These are phyloP conservation scores for Candida frijolesensis DNA, from an alignment of 1,139 yeast genomes.

Conservation along the genomic window DNA sequence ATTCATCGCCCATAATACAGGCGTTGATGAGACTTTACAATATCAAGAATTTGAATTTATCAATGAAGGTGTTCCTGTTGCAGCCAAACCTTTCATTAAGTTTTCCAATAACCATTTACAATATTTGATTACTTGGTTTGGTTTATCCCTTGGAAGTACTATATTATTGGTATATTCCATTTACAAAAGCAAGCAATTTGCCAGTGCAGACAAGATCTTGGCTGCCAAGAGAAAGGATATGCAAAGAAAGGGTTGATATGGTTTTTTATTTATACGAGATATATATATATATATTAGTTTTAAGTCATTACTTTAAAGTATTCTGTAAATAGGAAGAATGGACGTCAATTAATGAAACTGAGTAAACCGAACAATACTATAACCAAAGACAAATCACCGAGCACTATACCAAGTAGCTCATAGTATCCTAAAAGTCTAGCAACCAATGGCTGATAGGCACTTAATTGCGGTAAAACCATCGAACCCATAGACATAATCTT, in stretches of 20 bases:
- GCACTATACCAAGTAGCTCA: slow-evolving; percentile 38
- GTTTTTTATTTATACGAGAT: background rate
- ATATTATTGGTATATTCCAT: slow-evolving; percentile 52
- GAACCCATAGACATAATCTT: slow-evolving; percentile 36
- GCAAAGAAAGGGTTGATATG: slow-evolving; percentile 20
- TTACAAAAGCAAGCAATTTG: slow-evolving; percentile 32
- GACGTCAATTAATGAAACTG: slow-evolving; percentile 23
- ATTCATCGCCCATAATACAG: slow-evolving; percentile 20
- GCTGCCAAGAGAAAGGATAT: slow-evolving; percentile 45
- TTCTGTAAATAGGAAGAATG: background rate
- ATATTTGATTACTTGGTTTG: slow-evolving; percentile 94
- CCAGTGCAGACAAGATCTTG: slow-evolving; percentile 43
- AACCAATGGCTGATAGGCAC: slow-evolving; percentile 31
- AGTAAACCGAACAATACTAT: slow-evolving; percentile 43
- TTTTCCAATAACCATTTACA: slow-evolving; percentile 89
- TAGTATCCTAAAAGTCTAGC: slow-evolving; percentile 37
- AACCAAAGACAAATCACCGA: slow-evolving; percentile 42
- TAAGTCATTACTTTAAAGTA: background rate
- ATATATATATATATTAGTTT: too few species aligned
- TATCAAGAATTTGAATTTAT: slow-evolving; percentile 55
- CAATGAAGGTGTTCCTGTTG: slow-evolving; percentile 88
- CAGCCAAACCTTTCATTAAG: slow-evolving; percentile 75
- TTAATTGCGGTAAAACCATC: slow-evolving; percentile 40
- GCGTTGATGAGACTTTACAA: slow-evolving; percentile 36
- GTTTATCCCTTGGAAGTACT: slow-evolving; percentile 71